Percentiles rank a stretch among this genome's conserved stretches.
These are phyloP conservation scores for Linnemannia elongata DNA, from an alignment of 192 early-diverging fungal genomes.

Conservation along the genomic window DNA sequence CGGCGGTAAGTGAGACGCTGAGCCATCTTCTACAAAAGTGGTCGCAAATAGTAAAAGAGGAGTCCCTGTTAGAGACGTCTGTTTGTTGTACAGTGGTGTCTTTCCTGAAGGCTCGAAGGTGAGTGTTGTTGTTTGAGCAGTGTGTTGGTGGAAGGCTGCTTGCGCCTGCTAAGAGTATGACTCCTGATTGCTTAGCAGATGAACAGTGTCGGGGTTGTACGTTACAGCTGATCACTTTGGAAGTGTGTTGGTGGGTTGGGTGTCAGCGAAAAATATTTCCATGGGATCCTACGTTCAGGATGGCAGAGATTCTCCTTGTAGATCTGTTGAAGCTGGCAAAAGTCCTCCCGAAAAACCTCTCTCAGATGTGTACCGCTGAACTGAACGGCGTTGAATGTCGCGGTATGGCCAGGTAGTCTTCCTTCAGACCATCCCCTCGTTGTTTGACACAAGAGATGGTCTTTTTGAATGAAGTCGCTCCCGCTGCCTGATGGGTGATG, in stretches of 20 bases:
- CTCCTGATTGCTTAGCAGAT: not conserved
- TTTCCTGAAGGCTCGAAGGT: not conserved
- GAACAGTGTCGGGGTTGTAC: not conserved
- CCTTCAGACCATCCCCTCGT: not conserved
- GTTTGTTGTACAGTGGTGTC: not conserved
- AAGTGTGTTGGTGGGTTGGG: not conserved
- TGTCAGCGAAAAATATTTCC: constrained; percentile 1
- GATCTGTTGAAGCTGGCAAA: not conserved
- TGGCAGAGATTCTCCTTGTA: constrained; percentile 11
- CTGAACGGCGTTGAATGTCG: not conserved
- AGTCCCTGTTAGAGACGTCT: constrained; percentile 15
- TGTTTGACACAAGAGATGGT: not conserved
- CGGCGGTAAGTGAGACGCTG: constrained; percentile 89
- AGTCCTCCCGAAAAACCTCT: not conserved
- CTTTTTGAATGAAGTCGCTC: not conserved
- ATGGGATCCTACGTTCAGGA: constrained; percentile 1
- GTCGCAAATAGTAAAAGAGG: not conserved
- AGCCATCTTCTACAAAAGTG: constrained; percentile 72
- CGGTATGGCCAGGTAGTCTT: not conserved
- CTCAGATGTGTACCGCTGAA: not conserved
- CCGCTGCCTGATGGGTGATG: not conserved
- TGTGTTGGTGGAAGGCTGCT: not conserved
- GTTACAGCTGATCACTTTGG: not conserved
- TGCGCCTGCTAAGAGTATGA: not conserved
- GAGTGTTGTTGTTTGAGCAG: not conserved